Conservation (phyloP, 2,329 filamentous ascomycete species). For the Drechslerella dactyloides region DNA sequence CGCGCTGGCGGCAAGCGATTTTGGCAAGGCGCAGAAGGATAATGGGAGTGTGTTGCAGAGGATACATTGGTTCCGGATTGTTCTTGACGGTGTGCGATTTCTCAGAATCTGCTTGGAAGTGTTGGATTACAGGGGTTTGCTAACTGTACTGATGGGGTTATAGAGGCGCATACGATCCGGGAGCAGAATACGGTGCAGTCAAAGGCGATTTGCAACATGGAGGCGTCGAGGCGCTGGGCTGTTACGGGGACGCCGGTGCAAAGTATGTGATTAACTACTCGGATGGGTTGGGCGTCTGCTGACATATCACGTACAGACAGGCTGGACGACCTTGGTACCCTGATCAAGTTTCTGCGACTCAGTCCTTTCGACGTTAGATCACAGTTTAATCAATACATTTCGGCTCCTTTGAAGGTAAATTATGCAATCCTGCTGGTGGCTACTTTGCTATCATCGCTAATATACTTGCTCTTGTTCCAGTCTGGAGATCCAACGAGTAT, state of each 20-base stretch:
- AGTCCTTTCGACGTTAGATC: conserved; percentile 59
- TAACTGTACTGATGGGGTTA: conserved; percentile 56
- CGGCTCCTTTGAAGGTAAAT: conserved; percentile 77
- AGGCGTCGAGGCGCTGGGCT: conserved; percentile 57
- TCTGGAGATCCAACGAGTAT: conserved; percentile 77
- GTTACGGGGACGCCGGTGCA: conserved; percentile 60
- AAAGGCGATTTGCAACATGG: conserved; percentile 54
- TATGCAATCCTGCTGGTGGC: conserved; percentile 73
- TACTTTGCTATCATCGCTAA: conserved; percentile 88
- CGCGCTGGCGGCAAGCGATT: conserved; percentile 59
- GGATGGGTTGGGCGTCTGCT: conserved; percentile 8
- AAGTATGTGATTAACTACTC: conserved; percentile 55
- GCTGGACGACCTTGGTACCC: conserved; percentile 63
- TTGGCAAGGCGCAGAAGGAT: conserved; percentile 72
- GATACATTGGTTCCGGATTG: conserved; percentile 47
- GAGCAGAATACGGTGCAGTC: conserved; percentile 56
- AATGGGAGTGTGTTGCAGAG: conserved; percentile 56
- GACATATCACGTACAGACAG: conserved; percentile 69
- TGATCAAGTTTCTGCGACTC: conserved; percentile 62
- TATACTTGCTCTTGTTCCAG: conserved; percentile 56
- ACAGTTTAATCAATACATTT: conserved; percentile 61
- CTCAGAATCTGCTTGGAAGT: conserved; percentile 30
- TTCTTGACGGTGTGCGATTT: conserved; percentile 50
- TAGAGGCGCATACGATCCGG: conserved; percentile 60
- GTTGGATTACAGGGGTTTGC: conserved; percentile 13